Conservation (phyloP, 148 eudicot species). For the Rhododendron mucronatum region DNA sequence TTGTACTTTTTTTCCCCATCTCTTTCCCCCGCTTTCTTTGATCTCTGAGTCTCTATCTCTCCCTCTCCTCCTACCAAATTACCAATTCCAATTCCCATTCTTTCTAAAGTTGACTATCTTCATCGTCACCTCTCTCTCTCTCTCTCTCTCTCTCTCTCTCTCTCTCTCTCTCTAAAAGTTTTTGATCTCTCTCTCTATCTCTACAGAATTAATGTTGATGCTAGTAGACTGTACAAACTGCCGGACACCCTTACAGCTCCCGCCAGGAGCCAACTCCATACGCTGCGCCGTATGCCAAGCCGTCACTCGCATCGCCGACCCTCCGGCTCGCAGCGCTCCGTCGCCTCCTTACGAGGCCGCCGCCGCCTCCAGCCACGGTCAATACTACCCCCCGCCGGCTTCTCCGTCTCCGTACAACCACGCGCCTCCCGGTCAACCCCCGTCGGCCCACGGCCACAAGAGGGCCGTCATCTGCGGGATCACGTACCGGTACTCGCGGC, state of each 20-base stretch:
- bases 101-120: background rate
- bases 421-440: constrained; percentile 25
- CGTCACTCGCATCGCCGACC: constrained; percentile 23
- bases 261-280: constrained; percentile 28
- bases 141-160: background rate
- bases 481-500: constrained; percentile 17
- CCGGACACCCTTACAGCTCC: constrained; percentile 31
- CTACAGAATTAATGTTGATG: constrained; percentile 14
- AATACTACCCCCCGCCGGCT: background rate
- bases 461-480: constrained; percentile 32
- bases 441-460: constrained; percentile 21
- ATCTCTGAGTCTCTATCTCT: background rate
- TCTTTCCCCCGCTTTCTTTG: background rate
- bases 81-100: background rate
- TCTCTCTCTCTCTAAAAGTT: background rate
- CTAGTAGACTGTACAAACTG: constrained; percentile 38
- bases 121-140: background rate
- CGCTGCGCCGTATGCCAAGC: constrained; percentile 38
- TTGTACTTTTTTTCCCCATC: background rate
- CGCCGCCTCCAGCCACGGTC: background rate
- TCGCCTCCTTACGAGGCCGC: background rate
- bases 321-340: background rate
- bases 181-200: background rate
- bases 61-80: background rate
- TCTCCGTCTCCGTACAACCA: constrained; percentile 24